Base-by-base conservation (phyloP, 306 rosid genomes). In the Hippophae gyantsensis region DNA sequence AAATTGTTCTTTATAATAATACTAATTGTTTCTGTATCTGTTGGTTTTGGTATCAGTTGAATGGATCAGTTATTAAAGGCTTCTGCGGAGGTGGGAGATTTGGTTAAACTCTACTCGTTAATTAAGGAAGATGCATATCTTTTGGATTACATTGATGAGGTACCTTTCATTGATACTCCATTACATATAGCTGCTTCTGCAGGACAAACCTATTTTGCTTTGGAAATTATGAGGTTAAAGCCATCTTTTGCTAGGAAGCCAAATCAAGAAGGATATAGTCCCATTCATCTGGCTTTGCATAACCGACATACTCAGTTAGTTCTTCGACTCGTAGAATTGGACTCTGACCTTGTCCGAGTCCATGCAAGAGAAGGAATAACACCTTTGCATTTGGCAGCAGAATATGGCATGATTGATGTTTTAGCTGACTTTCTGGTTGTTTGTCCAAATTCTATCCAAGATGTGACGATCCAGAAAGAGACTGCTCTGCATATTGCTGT, bases 401-500 rank as follows among this genome's bases (percentile, higher is more conserved):
- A 41, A 8, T 26, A 8, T 0, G 80, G 75, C 1, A 42, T 51
- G n/a, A 6, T 14, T 14, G 75, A 71, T 52, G 53, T 71, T 3
- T 26, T 79, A 43, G 70, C 59, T 0, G 64, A 45, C 10, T 75
- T 79, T 60, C 56, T 79, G 1, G 56, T 52, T 0, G 56, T 48
- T 18, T 79, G 84, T n/a, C 80, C 84, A 1, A 52, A 27, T 12
- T 68, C 78, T 5, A 61, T 74, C 8, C 49, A 71, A 54, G 80
- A 61, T 52, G 71, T 64, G 47, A 79, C 75, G 3, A 57, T 65
- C 46, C 43, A 41, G 7, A 65, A 72, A 40, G 84, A 79, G 27
- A 74, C 70, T 49, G 72, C 78, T 49, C 12, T 79, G 47, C 84
- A 79, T 54, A n/a, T 79, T 53, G 80, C 80, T 44, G 52, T 65